Evolutionary conservation across 2,329 filamentous ascomycete species (phyloP).

Genomic region (Neofusicoccum parvum): DNA sequence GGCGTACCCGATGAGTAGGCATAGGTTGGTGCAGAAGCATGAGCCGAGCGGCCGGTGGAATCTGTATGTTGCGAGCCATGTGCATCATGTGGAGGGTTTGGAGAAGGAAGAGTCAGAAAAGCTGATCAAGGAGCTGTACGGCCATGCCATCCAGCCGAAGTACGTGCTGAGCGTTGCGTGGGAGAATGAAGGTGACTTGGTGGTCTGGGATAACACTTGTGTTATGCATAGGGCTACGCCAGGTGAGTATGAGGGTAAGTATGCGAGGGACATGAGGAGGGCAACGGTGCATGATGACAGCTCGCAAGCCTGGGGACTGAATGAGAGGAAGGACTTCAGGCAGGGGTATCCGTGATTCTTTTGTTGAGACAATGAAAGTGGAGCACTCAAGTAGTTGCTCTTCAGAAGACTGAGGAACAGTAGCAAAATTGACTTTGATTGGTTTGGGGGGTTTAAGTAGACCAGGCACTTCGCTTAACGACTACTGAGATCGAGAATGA

Average conservation of each 20-base stretch:
- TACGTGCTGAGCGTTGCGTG: constrained; percentile 53
- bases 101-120: constrained; percentile 36
- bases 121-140: constrained; percentile 47
- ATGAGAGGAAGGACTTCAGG: constrained; percentile 27
- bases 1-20: constrained; percentile 43
- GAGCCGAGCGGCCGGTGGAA: constrained; percentile 55
- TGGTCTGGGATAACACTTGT: constrained; percentile 63
- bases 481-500: no score
- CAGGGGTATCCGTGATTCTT: not conserved
- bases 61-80: constrained; percentile 56
- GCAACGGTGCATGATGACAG: constrained; percentile 58
- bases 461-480: no score
- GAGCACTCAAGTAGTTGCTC: no score
- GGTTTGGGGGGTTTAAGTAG: no score
- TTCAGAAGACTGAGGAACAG: no score
- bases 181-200: constrained; percentile 52
- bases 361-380: no score
- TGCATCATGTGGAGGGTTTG: constrained; percentile 54
- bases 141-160: constrained; percentile 52
- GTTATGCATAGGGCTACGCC: constrained; percentile 57
- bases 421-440: no score
- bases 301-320: constrained; percentile 47
- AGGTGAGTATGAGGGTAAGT: constrained; percentile 53
- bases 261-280: constrained; percentile 56
- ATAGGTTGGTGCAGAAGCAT: constrained; percentile 55